These are phyloP conservation scores for Ascochyta rabiei DNA, from an alignment of 2,329 filamentous ascomycete genomes.

Conservation along the genomic window DNA sequence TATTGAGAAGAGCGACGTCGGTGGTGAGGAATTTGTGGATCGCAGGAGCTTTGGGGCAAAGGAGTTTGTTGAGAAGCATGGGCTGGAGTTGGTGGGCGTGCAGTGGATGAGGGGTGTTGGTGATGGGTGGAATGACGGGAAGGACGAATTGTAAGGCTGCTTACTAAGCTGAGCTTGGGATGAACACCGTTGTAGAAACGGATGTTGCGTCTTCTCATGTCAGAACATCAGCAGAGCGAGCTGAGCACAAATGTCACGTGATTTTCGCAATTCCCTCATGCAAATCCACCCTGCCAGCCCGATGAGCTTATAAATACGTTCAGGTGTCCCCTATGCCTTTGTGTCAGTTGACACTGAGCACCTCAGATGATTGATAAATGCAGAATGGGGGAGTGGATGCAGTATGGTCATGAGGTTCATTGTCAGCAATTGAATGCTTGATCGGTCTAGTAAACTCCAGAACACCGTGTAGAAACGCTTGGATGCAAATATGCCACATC, in stretches of 20 bases:
- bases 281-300: background rate
- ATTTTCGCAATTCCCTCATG: background rate
- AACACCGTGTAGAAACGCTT: slow-evolving; percentile 20
- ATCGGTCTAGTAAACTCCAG: slow-evolving; percentile 23
- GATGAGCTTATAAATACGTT: background rate
- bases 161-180: background rate
- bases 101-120: slow-evolving; percentile 48
- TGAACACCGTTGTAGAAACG: too few species aligned
- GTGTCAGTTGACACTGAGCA: background rate
- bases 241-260: too few species aligned
- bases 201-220: too few species aligned
- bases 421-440: slow-evolving; percentile 29
- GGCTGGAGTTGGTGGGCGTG: slow-evolving; percentile 40
- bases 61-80: slow-evolving; percentile 32
- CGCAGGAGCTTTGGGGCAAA: slow-evolving; percentile 35
- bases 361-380: background rate
- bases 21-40: slow-evolving; percentile 46
- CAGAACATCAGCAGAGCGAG: too few species aligned
- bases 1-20: slow-evolving; percentile 38
- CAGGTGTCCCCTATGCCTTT: background rate
- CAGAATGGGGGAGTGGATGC: background rate
- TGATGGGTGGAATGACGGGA: slow-evolving; percentile 37
- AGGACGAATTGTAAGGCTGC: slow-evolving; percentile 7
- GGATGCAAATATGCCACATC: slow-evolving; percentile 20
- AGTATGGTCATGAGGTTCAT: slow-evolving; percentile 16